phyloP scores from a whole-genome alignment of 108 stramenopile species.

The Parietichytrium sp. region DNA sequence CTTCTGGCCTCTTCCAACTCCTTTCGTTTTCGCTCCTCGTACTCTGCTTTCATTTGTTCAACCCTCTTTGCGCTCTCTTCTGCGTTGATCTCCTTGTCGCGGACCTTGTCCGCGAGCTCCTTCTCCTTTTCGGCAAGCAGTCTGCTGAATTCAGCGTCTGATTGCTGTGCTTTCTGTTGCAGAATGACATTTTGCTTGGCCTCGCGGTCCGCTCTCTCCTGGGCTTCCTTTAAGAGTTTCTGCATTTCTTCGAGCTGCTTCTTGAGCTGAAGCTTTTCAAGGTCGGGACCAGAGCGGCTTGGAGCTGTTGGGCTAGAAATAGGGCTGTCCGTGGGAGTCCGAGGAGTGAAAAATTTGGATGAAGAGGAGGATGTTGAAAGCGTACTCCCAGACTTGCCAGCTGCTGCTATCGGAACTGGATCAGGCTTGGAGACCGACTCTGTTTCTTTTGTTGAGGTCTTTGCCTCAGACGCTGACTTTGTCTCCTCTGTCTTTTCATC shows the following conservation, averaged over 20 bases:
- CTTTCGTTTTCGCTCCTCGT: not conserved
- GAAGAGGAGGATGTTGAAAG: no score
- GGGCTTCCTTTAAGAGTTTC: not conserved
- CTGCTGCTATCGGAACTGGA: no score
- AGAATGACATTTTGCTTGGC: not conserved
- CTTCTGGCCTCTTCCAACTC: not conserved
- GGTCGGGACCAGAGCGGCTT: no score
- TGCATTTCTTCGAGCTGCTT: not conserved
- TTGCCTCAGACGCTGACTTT: no score
- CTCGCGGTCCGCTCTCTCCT: not conserved
- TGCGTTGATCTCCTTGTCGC: not conserved
- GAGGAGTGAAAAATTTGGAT: no score
- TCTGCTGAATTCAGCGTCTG: not conserved
- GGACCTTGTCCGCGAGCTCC: not conserved
- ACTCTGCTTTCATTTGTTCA: not conserved
- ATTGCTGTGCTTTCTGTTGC: not conserved
- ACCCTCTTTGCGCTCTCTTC: not conserved
- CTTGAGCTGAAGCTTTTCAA: no score
- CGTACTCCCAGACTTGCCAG: no score
- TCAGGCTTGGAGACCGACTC: no score
- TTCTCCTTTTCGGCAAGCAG: not conserved
- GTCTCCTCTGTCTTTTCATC: no score
- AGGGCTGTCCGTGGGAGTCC: no score
- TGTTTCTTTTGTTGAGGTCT: no score
- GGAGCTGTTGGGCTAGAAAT: no score